Evolutionary conservation across 148 eudicot species (phyloP).

Genomic region (Vaccinium corymbosum): DNA sequence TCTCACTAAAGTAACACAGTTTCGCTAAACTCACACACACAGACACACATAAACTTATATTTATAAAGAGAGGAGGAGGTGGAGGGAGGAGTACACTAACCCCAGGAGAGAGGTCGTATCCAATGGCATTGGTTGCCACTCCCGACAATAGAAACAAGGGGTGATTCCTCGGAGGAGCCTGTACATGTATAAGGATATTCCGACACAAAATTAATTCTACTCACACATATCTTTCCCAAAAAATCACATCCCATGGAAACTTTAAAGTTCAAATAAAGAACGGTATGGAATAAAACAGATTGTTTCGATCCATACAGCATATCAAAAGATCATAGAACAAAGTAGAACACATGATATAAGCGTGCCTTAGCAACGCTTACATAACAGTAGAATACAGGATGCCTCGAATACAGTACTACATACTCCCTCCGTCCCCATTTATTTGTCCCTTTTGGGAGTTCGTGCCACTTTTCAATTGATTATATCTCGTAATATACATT

Average conservation of each 20-base stretch:
- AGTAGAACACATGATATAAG: not conserved
- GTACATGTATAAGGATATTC: not conserved
- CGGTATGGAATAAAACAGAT: not conserved
- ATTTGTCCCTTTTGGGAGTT: too few species aligned
- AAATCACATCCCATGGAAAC: not conserved
- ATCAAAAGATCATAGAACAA: not conserved
- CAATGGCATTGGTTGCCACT: constrained; percentile 95
- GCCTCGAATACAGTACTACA: not conserved
- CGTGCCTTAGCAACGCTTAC: not conserved
- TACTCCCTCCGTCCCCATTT: too few species aligned
- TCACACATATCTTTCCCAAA: not conserved
- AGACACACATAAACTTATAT: not conserved
- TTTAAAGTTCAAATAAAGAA: not conserved
- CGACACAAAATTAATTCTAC: not conserved
- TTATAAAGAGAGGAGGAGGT: not conserved
- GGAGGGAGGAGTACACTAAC: constrained; percentile 32
- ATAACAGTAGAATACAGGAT: not conserved
- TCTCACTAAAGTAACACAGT: not conserved
- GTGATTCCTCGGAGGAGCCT: constrained; percentile 77
- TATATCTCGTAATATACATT: too few species aligned
- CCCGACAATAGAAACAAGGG: constrained; percentile 88
- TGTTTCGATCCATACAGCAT: not conserved
- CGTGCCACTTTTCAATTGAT: too few species aligned
- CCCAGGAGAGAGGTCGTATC: constrained; percentile 94
- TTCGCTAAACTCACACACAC: not conserved